Evolutionary conservation across 495 filamentous ascomycete genomes (phyloP).

Genomic region (Penicillium herquei): DNA sequence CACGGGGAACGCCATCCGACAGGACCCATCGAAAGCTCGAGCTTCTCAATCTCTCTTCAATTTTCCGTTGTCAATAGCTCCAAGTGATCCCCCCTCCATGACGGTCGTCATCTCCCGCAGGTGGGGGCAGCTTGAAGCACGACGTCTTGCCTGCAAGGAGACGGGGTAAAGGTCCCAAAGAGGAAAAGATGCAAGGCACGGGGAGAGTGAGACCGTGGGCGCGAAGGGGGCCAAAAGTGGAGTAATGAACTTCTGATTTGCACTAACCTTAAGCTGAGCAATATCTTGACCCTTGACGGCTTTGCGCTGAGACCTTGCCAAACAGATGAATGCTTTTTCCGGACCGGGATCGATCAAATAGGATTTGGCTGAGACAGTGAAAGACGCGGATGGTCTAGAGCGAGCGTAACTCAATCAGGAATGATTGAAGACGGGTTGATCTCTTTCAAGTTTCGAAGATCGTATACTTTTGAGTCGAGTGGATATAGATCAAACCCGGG

Average conservation of each 20-base stretch:
- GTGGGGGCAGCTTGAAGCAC: conserved; percentile 19
- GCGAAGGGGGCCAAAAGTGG: conserved; percentile 14
- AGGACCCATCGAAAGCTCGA: conserved; percentile 1
- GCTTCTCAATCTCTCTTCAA: not conserved
- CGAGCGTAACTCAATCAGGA: not conserved
- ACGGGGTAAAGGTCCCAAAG: conserved; percentile 18
- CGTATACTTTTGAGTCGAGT: no score
- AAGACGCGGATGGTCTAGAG: not conserved
- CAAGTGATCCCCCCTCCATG: conserved; percentile 7
- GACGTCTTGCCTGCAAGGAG: conserved; percentile 40
- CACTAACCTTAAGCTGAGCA: conserved; percentile 33
- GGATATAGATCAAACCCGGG: no score
- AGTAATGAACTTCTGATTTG: conserved; percentile 4
- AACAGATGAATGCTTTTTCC: conserved; percentile 15
- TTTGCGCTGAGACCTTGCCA: conserved; percentile 21
- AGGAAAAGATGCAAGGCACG: conserved; percentile 44
- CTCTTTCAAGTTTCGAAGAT: no score
- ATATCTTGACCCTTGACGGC: conserved; percentile 5
- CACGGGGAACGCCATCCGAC: conserved; percentile 23
- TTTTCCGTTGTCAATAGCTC: not conserved
- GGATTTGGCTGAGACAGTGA: conserved; percentile 35
- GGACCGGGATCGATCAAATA: conserved; percentile 18
- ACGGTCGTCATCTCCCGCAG: conserved; percentile 33
- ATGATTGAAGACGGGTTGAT: no score
- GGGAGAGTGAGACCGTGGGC: conserved; percentile 36